These are phyloP conservation scores for Chaetomium strumarium DNA, from an alignment of 2,329 filamentous ascomycete species.

Conservation along the genomic window DNA sequence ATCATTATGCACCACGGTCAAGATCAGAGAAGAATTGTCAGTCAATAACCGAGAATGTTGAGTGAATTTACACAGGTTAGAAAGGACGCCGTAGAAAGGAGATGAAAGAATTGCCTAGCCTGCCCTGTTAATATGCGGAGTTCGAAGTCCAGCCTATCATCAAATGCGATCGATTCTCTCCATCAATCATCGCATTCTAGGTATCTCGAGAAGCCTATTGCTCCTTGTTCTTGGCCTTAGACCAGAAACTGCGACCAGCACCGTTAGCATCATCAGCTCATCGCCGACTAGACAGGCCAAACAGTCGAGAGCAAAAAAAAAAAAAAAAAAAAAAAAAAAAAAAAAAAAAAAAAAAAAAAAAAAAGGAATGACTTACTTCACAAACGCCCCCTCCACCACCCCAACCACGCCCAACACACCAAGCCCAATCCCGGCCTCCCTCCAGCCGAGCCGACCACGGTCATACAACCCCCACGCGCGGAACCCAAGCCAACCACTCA, in stretches of 20 bases:
- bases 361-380: conserved; percentile 30
- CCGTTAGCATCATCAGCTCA: conserved; percentile 18
- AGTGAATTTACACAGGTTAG: no score
- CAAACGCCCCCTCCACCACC: conserved; percentile 44
- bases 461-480: conserved; percentile 53
- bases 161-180: no score
- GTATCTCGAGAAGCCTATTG: conserved; percentile 15
- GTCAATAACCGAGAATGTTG: no score
- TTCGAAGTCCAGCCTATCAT: no score
- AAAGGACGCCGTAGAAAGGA: no score
- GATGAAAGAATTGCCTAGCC: no score
- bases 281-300: no score
- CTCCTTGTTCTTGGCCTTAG: conserved; percentile 33
- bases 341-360: background rate
- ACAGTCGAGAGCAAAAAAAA: no score
- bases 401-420: conserved; percentile 47
- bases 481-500: conserved; percentile 49
- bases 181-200: no score
- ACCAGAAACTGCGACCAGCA: conserved; percentile 29
- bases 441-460: conserved; percentile 44
- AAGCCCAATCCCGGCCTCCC: conserved; percentile 44
- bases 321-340: background rate
- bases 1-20: no score
- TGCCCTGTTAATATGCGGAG: no score
- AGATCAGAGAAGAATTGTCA: no score